Percentiles rank a stretch among this genome's conserved stretches.
These are phyloP conservation scores for Polyrhizophydium stewartii DNA, from an alignment of 371 early-diverging fungal genomes.

Conservation along the genomic window DNA sequence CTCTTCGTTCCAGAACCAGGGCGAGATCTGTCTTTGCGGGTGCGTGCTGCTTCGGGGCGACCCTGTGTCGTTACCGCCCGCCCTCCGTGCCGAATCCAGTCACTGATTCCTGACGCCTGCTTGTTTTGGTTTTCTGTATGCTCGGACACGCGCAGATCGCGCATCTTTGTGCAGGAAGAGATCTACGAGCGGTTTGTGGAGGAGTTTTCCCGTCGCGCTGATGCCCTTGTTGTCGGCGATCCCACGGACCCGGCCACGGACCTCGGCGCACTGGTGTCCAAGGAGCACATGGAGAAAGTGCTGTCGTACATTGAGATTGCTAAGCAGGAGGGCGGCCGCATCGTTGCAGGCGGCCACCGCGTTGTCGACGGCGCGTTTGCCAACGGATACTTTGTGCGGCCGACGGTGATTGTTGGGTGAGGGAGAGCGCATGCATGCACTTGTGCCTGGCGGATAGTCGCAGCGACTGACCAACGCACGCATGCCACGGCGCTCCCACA, in stretches of 20 bases:
- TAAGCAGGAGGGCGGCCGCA: constrained; percentile 58
- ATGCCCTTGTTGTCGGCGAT: constrained; percentile 59
- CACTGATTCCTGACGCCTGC: too few species aligned
- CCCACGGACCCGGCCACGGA: constrained; percentile 48
- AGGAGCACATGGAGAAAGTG: constrained; percentile 67
- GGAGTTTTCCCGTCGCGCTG: constrained; percentile 31
- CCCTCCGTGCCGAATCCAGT: background rate
- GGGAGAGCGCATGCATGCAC: background rate
- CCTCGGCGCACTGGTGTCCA: constrained; percentile 56
- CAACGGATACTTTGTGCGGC: constrained; percentile 53
- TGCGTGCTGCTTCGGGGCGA: background rate
- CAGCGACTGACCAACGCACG: background rate
- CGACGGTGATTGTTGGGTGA: constrained; percentile 62
- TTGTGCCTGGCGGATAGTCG: background rate
- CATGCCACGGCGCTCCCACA: too few species aligned
- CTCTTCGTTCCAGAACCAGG: constrained; percentile 67
- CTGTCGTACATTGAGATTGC: constrained; percentile 61
- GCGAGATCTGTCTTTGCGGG: constrained; percentile 53
- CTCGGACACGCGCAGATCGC: constrained; percentile 31
- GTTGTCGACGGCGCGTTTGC: constrained; percentile 9
- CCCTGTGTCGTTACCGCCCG: background rate
- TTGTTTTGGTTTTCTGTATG: background rate
- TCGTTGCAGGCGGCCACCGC: constrained; percentile 35
- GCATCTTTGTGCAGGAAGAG: constrained; percentile 62
- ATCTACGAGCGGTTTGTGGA: constrained; percentile 59